A percentile compares a stretch with the other conserved stretches of the same genome.
These are phyloP conservation scores for Ophiocordyceps sinensis DNA, from an alignment of 2,329 filamentous ascomycete species.

Conservation along the genomic window DNA sequence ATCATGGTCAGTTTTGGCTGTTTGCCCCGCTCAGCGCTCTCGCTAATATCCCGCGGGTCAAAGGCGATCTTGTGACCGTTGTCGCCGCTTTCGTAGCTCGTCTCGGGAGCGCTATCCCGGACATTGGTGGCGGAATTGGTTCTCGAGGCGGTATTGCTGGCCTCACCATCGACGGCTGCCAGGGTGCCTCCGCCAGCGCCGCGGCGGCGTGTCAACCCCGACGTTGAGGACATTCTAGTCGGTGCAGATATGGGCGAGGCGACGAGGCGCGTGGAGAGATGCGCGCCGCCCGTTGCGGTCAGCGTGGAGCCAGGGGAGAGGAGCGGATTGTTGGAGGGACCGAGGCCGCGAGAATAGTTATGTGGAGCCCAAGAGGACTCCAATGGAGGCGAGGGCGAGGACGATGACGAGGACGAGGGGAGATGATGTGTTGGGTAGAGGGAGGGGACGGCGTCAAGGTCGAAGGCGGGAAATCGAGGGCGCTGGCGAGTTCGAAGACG, in stretches of 20 bases:
- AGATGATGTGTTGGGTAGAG: background rate
- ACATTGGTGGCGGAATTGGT: constrained; percentile 40
- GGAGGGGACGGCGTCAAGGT: background rate
- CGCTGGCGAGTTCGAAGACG: background rate
- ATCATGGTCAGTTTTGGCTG: constrained; percentile 97
- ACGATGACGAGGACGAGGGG: background rate
- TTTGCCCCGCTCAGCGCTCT: constrained; percentile 90
- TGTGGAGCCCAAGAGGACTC: background rate
- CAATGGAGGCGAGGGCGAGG: background rate
- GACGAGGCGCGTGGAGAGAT: background rate
- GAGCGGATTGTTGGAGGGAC: background rate
- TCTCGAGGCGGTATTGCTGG: constrained; percentile 38
- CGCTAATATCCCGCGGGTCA: constrained; percentile 92
- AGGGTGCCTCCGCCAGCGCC: constrained; percentile 53
- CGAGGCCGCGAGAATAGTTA: background rate
- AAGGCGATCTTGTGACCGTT: constrained; percentile 99
- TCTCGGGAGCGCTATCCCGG: constrained; percentile 47
- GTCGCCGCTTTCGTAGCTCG: constrained; percentile 80
- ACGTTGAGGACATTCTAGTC: constrained; percentile 19
- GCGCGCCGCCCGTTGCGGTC: background rate
- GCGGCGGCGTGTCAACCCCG: constrained; percentile 50
- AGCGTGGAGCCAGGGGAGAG: background rate
- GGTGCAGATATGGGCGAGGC: background rate
- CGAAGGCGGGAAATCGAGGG: background rate
- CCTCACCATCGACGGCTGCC: constrained; percentile 41